Evolutionary conservation across 768 basidiomycete genomes (phyloP).

Genomic region (Panellus pusillus): DNA sequence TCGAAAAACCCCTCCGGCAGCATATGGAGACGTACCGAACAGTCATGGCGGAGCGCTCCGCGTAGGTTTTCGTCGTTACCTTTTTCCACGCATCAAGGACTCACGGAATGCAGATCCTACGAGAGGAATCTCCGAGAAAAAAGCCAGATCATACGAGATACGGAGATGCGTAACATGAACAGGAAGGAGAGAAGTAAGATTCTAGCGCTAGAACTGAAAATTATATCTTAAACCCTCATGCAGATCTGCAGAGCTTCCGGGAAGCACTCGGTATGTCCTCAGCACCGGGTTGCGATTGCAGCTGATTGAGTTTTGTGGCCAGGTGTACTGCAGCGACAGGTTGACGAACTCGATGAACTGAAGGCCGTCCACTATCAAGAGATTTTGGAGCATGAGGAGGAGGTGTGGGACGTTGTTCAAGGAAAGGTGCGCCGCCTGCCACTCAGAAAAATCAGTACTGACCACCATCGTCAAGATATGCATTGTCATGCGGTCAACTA

Average conservation of each 20-base stretch:
- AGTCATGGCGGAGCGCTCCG: slow-evolving; percentile 74
- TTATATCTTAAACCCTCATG: slow-evolving; percentile 11
- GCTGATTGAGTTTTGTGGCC: too few relatives aligned
- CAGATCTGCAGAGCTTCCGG: slow-evolving; percentile 87
- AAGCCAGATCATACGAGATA: slow-evolving; percentile 81
- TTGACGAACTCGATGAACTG: slow-evolving; percentile 87
- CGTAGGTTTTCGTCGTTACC: slow-evolving; percentile 19
- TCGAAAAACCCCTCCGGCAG: slow-evolving; percentile 87
- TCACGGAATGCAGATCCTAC: slow-evolving; percentile 43
- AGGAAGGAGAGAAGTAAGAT: slow-evolving; percentile 79
- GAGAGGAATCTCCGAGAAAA: slow-evolving; percentile 81
- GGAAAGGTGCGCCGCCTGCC: slow-evolving; percentile 54
- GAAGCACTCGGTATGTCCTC: slow-evolving; percentile 57
- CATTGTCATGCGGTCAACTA: slow-evolving; percentile 82
- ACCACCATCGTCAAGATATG: slow-evolving; percentile 51
- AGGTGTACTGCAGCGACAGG: slow-evolving; percentile 75
- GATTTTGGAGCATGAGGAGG: slow-evolving; percentile 89
- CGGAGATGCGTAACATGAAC: slow-evolving; percentile 83
- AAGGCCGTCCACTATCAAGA: slow-evolving; percentile 85
- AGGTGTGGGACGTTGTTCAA: slow-evolving; percentile 93
- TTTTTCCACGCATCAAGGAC: too few relatives aligned
- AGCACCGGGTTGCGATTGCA: too few relatives aligned
- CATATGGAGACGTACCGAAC: slow-evolving; percentile 79
- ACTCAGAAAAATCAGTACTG: slow-evolving; percentile 8
- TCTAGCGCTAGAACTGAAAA: not conserved